Conservation (phyloP, 2,329 filamentous ascomycete species). For the Chaetomiaceae sp. region DNA sequence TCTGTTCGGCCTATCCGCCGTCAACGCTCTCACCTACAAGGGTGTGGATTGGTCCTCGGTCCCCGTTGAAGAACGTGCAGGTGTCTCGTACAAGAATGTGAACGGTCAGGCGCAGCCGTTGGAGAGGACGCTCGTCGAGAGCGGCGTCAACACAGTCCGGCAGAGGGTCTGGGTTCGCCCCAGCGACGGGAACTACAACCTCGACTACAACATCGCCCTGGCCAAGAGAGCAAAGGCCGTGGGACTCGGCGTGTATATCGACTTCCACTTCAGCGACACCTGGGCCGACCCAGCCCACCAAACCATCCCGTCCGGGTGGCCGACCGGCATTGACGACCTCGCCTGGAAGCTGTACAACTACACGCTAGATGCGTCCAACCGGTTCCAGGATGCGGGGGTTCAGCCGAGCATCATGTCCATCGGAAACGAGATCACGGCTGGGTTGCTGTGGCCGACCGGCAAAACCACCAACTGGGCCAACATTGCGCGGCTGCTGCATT, state of each 20-base stretch:
- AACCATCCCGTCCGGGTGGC: constrained; percentile 59
- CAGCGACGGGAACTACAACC: constrained; percentile 58
- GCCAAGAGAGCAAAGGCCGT: constrained; percentile 59
- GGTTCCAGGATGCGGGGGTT: constrained; percentile 52
- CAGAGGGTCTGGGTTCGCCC: constrained; percentile 70
- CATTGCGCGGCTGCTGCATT: constrained; percentile 59
- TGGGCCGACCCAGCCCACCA: constrained; percentile 65
- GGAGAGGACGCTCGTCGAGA: constrained; percentile 56
- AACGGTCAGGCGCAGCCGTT: constrained; percentile 50
- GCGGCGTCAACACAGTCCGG: constrained; percentile 64
- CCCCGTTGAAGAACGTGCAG: constrained; percentile 55
- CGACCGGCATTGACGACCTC: constrained; percentile 52
- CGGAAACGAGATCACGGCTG: constrained; percentile 67
- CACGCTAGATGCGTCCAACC: constrained; percentile 56
- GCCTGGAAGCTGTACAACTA: constrained; percentile 64
- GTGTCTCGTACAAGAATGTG: constrained; percentile 55
- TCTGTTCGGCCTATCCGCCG: constrained; percentile 19
- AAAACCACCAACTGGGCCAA: constrained; percentile 51
- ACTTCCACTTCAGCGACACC: constrained; percentile 29
- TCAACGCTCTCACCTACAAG: constrained; percentile 50
- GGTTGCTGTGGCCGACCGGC: constrained; percentile 63
- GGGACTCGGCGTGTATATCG: constrained; percentile 51
- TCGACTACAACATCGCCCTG: constrained; percentile 66
- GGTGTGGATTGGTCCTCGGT: constrained; percentile 69
- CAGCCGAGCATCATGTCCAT: constrained; percentile 60